Base-by-base conservation (phyloP, 768 basidiomycete species). In the Kwoniella pini region DNA sequence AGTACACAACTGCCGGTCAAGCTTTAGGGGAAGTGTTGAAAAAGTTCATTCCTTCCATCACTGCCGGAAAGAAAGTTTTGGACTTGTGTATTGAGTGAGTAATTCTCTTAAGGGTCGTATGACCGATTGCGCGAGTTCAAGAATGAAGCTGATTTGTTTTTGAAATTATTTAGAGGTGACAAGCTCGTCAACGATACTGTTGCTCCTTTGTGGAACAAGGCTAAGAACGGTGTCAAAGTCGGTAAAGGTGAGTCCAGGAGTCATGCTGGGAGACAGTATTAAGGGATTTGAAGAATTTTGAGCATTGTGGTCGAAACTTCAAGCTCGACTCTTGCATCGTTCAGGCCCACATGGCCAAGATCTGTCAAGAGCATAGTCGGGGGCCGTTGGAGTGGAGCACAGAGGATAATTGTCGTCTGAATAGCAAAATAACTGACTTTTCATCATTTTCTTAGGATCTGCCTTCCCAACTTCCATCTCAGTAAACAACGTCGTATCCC, bases 391-490 rank as follows among this genome's bases (percentile, higher is more conserved):
- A n/a, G n/a, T n/a, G n/a, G n/a, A n/a, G n/a, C n/a, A n/a, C n/a
- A n/a, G n/a, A n/a, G n/a, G n/a, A n/a, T n/a, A n/a, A n/a, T n/a
- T 36, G 33, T 36, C 7, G 7, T 15, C 33, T 36, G 33, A 36
- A 7, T 7, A 36, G 33, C 33, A 15, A 7, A 36, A 36, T 15
- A 36, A 7, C 40, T 42, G 40, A 19, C 10, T 26, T 31, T 40
- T 38, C 13, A 19, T 22, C 30, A 1, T 26, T 39, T 13, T 64
- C 15, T 27, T 56, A 74, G 79, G 79, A 53, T 55, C 95, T 76
- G 91, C 92, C 1, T 97, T 97, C 84, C 96, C 96, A 17, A 97
- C 96, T 17, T 86, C 84, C 70, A 81, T 99, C 69, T 94, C 92
- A 24, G 87, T 98, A 68, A 97, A 98, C 86, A 94, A 96, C 80